Percentiles rank a stretch among this genome's conserved stretches.
These are phyloP conservation scores for Asparagopsis taxiformis DNA, from an alignment of 31 red algal genomes.

Conservation along the genomic window DNA sequence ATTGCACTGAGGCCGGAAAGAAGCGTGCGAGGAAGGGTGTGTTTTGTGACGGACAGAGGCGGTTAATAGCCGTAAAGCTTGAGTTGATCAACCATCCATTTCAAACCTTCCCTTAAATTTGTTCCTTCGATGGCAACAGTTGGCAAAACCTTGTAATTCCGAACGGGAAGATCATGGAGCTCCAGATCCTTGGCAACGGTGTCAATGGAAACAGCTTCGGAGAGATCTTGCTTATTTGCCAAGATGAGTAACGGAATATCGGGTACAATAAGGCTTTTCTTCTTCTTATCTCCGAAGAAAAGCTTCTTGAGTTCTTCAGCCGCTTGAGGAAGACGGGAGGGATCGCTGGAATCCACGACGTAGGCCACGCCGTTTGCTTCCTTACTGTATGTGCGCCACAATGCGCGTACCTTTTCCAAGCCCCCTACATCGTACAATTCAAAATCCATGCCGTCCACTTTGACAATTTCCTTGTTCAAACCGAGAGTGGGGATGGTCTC, in stretches of 20 bases:
- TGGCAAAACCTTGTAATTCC: slow-evolving; percentile 70
- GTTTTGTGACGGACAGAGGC: background rate
- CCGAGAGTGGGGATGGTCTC: slow-evolving; percentile 92
- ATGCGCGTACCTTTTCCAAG: slow-evolving; percentile 71
- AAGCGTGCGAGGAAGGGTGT: background rate
- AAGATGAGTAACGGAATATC: slow-evolving; percentile 70
- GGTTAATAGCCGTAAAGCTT: slow-evolving; percentile 59
- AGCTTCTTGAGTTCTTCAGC: slow-evolving; percentile 87
- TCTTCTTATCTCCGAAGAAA: slow-evolving; percentile 83
- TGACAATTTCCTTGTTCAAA: slow-evolving; percentile 80
- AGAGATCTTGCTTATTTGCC: slow-evolving; percentile 78
- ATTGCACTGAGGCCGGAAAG: background rate
- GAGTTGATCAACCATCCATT: slow-evolving; percentile 77
- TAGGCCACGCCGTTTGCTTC: slow-evolving; percentile 82
- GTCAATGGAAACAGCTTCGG: slow-evolving; percentile 51
- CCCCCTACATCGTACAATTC: slow-evolving; percentile 86
- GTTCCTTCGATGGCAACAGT: slow-evolving; percentile 60
- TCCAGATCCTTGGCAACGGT: slow-evolving; percentile 52
- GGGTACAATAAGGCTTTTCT: slow-evolving; percentile 70
- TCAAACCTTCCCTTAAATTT: slow-evolving; percentile 57
- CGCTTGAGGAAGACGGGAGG: slow-evolving; percentile 67
- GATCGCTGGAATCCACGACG: slow-evolving; percentile 80
- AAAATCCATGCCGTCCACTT: slow-evolving; percentile 72
- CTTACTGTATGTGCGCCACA: slow-evolving; percentile 85
- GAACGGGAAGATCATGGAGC: slow-evolving; percentile 60